A percentile compares a stretch with the other conserved stretches of the same genome.
Evolutionary conservation across 2,329 filamentous ascomycete species (phyloP).

Genomic region (Aspergillus puulaauensis): DNA sequence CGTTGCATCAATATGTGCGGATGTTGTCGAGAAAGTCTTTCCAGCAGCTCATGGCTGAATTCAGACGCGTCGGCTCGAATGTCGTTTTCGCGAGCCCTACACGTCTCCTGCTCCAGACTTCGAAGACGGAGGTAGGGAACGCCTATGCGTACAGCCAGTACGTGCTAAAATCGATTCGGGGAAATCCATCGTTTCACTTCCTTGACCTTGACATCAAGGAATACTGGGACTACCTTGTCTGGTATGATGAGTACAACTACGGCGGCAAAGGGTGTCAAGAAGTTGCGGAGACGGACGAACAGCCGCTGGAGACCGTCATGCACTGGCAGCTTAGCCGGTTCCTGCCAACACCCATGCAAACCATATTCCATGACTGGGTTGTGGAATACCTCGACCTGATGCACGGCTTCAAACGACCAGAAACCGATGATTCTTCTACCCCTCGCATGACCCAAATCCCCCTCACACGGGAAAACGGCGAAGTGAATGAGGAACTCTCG

Average conservation of each 20-base stretch:
- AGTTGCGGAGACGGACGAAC: slow-evolving; percentile 72
- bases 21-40: slow-evolving; percentile 98
- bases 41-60: slow-evolving; percentile 95
- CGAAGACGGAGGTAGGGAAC: slow-evolving; percentile 93
- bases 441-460: slow-evolving; percentile 62
- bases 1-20: slow-evolving; percentile 94
- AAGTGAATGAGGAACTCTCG: slow-evolving; percentile 58
- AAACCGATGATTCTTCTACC: slow-evolving; percentile 60
- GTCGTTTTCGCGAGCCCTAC: slow-evolving; percentile 94
- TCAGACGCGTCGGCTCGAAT: slow-evolving; percentile 89
- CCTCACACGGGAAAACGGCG: slow-evolving; percentile 53
- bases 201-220: slow-evolving; percentile 96
- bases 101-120: slow-evolving; percentile 87
- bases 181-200: slow-evolving; percentile 94
- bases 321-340: slow-evolving; percentile 97
- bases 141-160: slow-evolving; percentile 97
- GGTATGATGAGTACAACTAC: slow-evolving; percentile 99
- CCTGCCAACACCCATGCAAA: slow-evolving; percentile 75
- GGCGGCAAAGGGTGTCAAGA: slow-evolving; percentile 88
- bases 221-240: slow-evolving; percentile 98
- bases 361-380: slow-evolving; percentile 87
- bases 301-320: slow-evolving; percentile 88
- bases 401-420: slow-evolving; percentile 77
- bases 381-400: slow-evolving; percentile 94
- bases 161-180: slow-evolving; percentile 95